Evolutionary conservation across 2,329 filamentous ascomycete genomes (phyloP).

Genomic region (Akanthomyces muscarius): DNA sequence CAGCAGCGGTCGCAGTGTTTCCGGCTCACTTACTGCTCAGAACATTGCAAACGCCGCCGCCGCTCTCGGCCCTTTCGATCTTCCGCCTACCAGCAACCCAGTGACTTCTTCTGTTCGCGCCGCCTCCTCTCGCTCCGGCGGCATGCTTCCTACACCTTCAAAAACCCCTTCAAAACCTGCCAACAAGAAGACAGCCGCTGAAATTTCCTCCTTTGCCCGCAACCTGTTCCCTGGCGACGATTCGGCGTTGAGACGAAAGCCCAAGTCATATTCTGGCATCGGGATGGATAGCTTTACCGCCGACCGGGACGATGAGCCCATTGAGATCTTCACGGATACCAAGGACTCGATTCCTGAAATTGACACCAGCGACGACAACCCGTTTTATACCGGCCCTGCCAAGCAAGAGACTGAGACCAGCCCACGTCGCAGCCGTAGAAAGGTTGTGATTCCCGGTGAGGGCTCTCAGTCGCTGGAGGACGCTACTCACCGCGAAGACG

Average conservation of each 20-base stretch:
- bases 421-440: slow-evolving; percentile 53
- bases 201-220: slow-evolving; percentile 53
- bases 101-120: slow-evolving; percentile 21
- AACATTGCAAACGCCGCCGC: slow-evolving; percentile 40
- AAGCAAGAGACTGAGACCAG: slow-evolving; percentile 33
- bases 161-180: slow-evolving; percentile 70
- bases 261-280: slow-evolving; percentile 53
- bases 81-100: slow-evolving; percentile 25
- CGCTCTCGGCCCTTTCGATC: slow-evolving; percentile 35
- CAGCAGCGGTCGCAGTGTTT: slow-evolving; percentile 41
- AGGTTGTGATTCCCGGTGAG: slow-evolving; percentile 53
- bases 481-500: slow-evolving; percentile 62
- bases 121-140: slow-evolving; percentile 26
- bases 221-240: slow-evolving; percentile 59
- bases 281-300: slow-evolving; percentile 55
- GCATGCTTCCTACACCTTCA: slow-evolving; percentile 71
- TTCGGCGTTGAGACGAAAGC: slow-evolving; percentile 51
- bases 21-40: slow-evolving; percentile 42
- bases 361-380: slow-evolving; percentile 65
- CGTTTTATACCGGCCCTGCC: slow-evolving; percentile 57
- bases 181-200: slow-evolving; percentile 45
- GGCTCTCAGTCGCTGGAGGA: slow-evolving; percentile 58
- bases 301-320: slow-evolving; percentile 54
- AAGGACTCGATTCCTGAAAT: slow-evolving; percentile 70
- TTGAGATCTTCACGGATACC: slow-evolving; percentile 73